A percentile compares a stretch with the other conserved stretches of the same genome.
Conservation (phyloP, 2,329 filamentous ascomycete species). For the Thielaviopsis ethacetica region DNA sequence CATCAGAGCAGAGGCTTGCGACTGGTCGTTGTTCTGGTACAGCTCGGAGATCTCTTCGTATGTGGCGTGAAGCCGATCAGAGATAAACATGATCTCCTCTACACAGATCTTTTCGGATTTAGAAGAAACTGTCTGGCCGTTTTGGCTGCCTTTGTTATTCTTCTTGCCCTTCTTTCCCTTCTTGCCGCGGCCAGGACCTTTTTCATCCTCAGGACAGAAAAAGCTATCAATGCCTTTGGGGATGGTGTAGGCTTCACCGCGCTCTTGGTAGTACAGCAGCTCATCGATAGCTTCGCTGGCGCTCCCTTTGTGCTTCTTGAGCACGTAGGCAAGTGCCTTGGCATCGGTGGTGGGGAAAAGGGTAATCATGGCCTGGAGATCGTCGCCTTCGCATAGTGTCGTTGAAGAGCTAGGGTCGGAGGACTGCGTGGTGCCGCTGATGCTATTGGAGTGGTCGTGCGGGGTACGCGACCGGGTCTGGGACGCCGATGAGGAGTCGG, state of each 20-base stretch:
- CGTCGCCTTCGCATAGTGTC: not conserved
- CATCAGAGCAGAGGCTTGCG: constrained; percentile 24
- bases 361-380: constrained; percentile 4
- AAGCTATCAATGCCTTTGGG: constrained; percentile 75
- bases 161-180: constrained; percentile 23
- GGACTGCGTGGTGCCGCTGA: constrained; percentile 6
- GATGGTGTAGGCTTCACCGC: constrained; percentile 16
- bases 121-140: not conserved
- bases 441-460: constrained; percentile 4
- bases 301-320: constrained; percentile 1
- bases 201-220: constrained; percentile 35
- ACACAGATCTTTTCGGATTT: not conserved
- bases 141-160: constrained; percentile 21
- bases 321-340: constrained; percentile 1
- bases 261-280: constrained; percentile 60
- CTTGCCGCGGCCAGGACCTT: constrained; percentile 15
- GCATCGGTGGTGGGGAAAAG: constrained; percentile 6
- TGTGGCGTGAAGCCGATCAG: constrained; percentile 26
- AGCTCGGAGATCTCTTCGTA: constrained; percentile 25
- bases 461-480: constrained; percentile 4
- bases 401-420: constrained; percentile 3
- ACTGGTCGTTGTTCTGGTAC: constrained; percentile 24
- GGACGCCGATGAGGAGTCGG: constrained; percentile 1
- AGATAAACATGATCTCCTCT: constrained; percentile 28
- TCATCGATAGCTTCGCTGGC: constrained; percentile 51